A percentile compares a stretch with the other conserved stretches of the same genome.
Evolutionary conservation across 139 green algal species (phyloP).

Genomic region (Asterochloris erici): DNA sequence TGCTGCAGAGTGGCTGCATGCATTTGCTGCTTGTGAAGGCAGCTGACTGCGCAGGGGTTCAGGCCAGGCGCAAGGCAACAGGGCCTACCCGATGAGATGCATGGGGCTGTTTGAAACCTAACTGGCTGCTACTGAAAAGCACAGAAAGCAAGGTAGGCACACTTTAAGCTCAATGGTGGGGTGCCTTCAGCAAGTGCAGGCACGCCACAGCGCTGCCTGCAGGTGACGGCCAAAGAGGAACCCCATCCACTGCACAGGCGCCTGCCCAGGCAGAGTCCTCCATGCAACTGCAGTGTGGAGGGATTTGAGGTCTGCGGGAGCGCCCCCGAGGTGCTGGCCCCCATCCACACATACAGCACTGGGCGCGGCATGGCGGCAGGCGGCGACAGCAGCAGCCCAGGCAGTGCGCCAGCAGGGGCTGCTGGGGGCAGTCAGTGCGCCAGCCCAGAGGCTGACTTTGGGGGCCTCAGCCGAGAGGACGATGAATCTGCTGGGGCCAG

Average conservation of each 20-base stretch:
- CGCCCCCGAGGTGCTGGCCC: not conserved
- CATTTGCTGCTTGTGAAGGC: no score
- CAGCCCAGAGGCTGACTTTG: not conserved
- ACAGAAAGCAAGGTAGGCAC: not conserved
- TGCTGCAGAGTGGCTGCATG: no score
- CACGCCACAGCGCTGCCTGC: not conserved
- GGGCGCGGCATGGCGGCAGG: not conserved
- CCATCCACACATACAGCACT: not conserved
- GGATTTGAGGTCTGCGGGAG: constrained; percentile 10
- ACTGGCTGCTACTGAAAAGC: not conserved
- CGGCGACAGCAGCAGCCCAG: not conserved
- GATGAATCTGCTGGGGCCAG: not conserved
- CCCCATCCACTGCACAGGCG: not conserved
- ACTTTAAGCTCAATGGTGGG: not conserved
- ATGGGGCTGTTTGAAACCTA: no score
- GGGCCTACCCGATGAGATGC: no score
- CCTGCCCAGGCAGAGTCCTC: not conserved
- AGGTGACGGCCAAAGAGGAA: no score
- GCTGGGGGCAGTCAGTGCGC: not conserved
- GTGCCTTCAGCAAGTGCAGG: not conserved
- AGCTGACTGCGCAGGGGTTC: no score
- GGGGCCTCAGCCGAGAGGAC: not conserved
- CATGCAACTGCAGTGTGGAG: not conserved
- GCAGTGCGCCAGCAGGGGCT: no score
- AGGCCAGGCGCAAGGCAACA: no score